phyloP scores from a whole-genome alignment of 306 rosid genomes.

The Comarum palustre region DNA sequence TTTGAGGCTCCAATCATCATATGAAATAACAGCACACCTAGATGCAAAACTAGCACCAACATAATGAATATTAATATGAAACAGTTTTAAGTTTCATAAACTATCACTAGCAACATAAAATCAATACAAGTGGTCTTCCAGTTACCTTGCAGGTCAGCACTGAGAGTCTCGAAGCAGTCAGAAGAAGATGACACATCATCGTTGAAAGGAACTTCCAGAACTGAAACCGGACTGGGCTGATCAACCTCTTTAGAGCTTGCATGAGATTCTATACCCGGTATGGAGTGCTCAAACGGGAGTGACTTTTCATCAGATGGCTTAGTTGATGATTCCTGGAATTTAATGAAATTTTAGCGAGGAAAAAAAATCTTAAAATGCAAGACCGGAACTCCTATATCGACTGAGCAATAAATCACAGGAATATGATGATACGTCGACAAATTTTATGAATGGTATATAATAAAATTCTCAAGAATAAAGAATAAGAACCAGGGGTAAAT shows the following conservation, averaged over 20 bases:
- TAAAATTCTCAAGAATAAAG: not conserved
- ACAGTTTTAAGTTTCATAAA: not conserved
- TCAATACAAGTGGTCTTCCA: conserved; percentile 21
- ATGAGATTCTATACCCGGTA: conserved; percentile 50
- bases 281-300: conserved; percentile 36
- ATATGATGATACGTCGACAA: not conserved
- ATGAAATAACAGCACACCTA: not conserved
- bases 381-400: not conserved
- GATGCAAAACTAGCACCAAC: conserved; percentile 1
- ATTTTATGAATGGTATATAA: not conserved
- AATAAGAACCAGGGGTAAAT: not conserved
- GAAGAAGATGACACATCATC: conserved; percentile 82
- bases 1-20: not conserved
- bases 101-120: not conserved
- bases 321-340: conserved; percentile 52
- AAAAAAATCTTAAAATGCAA: conserved; percentile 14
- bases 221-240: conserved; percentile 97
- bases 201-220: conserved; percentile 71
- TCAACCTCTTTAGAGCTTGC: conserved; percentile 70
- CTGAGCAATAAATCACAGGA: conserved; percentile 10
- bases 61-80: not conserved
- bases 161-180: conserved; percentile 89
- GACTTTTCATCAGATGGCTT: conserved; percentile 42
- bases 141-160: conserved; percentile 82
- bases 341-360: conserved; percentile 25